A percentile compares a stretch with the other conserved stretches of the same genome.
These are phyloP conservation scores for Claviceps sorghi DNA, from an alignment of 2,329 filamentous ascomycete genomes.

Conservation along the genomic window DNA sequence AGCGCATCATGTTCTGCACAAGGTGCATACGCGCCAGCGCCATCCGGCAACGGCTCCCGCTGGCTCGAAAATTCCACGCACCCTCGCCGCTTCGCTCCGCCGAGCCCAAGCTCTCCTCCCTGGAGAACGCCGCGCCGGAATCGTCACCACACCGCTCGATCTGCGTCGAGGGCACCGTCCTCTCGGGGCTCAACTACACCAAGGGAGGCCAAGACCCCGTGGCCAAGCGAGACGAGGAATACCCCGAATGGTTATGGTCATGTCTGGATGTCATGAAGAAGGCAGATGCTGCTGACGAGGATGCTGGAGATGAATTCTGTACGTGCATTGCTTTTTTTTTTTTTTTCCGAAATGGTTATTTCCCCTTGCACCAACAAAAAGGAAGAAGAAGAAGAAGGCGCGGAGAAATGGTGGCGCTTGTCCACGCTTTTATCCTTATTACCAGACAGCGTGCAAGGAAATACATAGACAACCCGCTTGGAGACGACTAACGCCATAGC, in stretches of 20 bases:
- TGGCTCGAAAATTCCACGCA: conserved; percentile 27
- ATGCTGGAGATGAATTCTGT: conserved; percentile 67
- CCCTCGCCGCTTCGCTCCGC: conserved; percentile 21
- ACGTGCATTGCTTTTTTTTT: conserved; percentile 23
- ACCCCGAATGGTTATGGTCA: conserved; percentile 69
- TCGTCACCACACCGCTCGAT: conserved; percentile 27
- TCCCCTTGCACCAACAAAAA: no score
- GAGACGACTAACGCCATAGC: background rate
- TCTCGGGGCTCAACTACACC: conserved; percentile 63
- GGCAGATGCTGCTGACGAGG: conserved; percentile 33
- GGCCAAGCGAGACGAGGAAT: conserved; percentile 58
- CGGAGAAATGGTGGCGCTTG: background rate
- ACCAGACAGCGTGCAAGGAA: background rate
- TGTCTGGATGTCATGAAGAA: conserved; percentile 51
- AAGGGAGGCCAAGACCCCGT: conserved; percentile 62
- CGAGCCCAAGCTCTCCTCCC: conserved; percentile 23
- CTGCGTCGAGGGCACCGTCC: conserved; percentile 51
- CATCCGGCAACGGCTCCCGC: conserved; percentile 16
- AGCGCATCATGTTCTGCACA: conserved; percentile 25
- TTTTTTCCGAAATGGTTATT: background rate
- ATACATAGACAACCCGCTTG: background rate
- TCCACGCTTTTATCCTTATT: background rate
- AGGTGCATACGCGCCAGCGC: conserved; percentile 34
- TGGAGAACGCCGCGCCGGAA: conserved; percentile 16
- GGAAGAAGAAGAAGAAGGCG: background rate